Conservation (phyloP, 495 filamentous ascomycete species). For the Hypoxylon fragiforme region DNA sequence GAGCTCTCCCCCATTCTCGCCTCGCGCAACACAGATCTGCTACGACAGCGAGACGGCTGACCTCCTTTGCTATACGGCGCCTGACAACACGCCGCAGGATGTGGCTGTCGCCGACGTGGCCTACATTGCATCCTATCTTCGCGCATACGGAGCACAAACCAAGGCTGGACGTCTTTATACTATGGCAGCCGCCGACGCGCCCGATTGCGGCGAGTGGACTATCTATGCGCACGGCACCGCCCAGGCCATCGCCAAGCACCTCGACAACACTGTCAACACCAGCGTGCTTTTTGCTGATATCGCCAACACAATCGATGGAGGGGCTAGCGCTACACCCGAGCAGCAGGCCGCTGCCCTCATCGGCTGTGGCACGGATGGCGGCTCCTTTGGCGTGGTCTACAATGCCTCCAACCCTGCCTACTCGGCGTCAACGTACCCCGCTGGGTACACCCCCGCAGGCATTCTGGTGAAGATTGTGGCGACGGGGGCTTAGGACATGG, state of each 20-base stretch:
- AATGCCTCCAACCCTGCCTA: conserved; percentile 10
- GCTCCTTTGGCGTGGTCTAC: conserved; percentile 6
- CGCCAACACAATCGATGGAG: conserved; percentile 26
- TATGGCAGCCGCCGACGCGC: too few relatives aligned
- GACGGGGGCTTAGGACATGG: too few relatives aligned
- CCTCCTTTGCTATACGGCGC: neutral
- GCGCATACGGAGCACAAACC: neutral
- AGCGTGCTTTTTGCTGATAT: conserved; percentile 16
- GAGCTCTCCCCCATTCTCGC: too few relatives aligned
- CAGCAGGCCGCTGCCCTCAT: conserved; percentile 2
- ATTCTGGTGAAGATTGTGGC: conserved; percentile 24
- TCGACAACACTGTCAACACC: conserved; percentile 8
- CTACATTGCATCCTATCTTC: neutral
- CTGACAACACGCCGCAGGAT: neutral
- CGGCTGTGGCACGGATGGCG: conserved; percentile 10
- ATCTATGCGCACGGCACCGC: neutral
- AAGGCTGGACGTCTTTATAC: too few relatives aligned
- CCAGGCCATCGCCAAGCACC: conserved; percentile 21
- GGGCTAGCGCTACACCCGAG: conserved; percentile 1
- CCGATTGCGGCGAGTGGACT: neutral
- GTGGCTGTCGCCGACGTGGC: neutral
- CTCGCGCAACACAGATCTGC: too few relatives aligned
- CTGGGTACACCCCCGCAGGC: neutral
- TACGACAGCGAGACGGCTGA: too few relatives aligned
- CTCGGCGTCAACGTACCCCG: conserved; percentile 11